These are phyloP conservation scores for Pyrenophora tritici-repentis DNA, from an alignment of 2,329 filamentous ascomycete genomes.

Conservation along the genomic window DNA sequence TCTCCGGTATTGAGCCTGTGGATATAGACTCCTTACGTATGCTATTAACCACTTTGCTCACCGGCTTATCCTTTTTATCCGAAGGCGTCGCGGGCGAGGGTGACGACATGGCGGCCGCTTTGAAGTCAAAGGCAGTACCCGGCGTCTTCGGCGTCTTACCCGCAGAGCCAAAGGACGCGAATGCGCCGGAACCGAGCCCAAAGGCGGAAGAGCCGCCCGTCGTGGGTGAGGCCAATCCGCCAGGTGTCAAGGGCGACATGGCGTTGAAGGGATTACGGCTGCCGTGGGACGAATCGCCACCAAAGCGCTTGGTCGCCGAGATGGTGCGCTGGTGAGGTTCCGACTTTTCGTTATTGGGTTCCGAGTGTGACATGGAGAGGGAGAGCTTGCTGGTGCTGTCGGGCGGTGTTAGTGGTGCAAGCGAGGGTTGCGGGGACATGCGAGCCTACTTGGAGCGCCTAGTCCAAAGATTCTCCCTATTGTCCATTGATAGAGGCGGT, in stretches of 20 bases:
- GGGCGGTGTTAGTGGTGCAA: conserved; percentile 35
- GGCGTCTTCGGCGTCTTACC: conserved; percentile 86
- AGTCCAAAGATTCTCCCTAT: conserved; percentile 66
- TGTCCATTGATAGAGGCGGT: conserved; percentile 46
- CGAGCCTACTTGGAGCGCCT: conserved; percentile 77
- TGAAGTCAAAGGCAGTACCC: conserved; percentile 78
- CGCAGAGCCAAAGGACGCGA: conserved; percentile 86
- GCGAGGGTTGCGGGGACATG: conserved; percentile 22
- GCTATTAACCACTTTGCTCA: conserved; percentile 40
- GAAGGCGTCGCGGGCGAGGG: conserved; percentile 59
- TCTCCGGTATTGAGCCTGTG: conserved; percentile 33
- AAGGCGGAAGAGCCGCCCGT: conserved; percentile 84
- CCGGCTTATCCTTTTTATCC: conserved; percentile 61
- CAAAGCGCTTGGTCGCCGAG: conserved; percentile 74
- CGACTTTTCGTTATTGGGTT: conserved; percentile 55
- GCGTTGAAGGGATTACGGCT: conserved; percentile 79
- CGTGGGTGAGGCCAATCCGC: conserved; percentile 72
- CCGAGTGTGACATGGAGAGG: conserved; percentile 72
- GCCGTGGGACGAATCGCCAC: conserved; percentile 75
- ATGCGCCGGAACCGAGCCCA: conserved; percentile 90
- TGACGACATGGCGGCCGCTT: conserved; percentile 57
- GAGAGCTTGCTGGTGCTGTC: conserved; percentile 85
- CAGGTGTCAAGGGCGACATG: conserved; percentile 71
- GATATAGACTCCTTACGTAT: conserved; percentile 43
- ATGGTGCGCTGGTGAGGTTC: conserved; percentile 65